A percentile compares a stretch with the other conserved stretches of the same genome.
These are phyloP conservation scores for Stagonosporopsis chrysanthemi DNA, from an alignment of 2,329 filamentous ascomycete genomes.

Conservation along the genomic window DNA sequence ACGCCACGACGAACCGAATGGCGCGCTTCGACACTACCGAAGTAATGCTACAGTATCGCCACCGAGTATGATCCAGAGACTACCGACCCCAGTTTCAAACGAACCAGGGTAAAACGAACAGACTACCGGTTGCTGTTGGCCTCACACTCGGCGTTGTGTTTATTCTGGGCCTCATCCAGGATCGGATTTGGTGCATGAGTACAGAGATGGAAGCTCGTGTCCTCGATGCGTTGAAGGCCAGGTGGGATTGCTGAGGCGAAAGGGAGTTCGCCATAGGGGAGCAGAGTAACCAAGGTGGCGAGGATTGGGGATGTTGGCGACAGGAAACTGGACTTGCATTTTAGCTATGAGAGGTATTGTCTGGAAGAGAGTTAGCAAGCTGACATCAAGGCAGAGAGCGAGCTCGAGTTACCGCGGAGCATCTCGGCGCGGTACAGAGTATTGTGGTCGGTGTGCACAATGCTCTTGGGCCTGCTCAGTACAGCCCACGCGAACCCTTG, in stretches of 20 bases:
- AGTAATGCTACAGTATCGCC: background rate
- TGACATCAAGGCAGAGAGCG: background rate
- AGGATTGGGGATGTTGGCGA: background rate
- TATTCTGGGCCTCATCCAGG: background rate
- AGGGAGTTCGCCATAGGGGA: background rate
- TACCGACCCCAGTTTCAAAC: background rate
- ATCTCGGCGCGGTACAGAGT: background rate
- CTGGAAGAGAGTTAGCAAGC: background rate
- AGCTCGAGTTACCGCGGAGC: background rate
- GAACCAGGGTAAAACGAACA: background rate
- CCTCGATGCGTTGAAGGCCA: background rate
- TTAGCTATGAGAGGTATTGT: background rate
- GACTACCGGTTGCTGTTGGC: background rate
- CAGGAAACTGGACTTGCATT: background rate
- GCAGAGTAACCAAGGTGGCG: background rate
- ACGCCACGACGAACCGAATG: background rate
- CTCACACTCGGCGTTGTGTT: background rate
- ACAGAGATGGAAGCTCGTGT: slow-evolving; percentile 1
- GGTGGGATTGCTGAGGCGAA: background rate
- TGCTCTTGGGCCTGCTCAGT: background rate
- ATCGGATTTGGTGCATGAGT: background rate
- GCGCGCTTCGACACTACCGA: background rate
- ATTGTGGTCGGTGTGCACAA: background rate
- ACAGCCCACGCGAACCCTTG: background rate
- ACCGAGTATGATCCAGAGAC: background rate